phyloP scores from a whole-genome alignment of 2,329 filamentous ascomycete genomes.

The Sclerotinia glacialis region DNA sequence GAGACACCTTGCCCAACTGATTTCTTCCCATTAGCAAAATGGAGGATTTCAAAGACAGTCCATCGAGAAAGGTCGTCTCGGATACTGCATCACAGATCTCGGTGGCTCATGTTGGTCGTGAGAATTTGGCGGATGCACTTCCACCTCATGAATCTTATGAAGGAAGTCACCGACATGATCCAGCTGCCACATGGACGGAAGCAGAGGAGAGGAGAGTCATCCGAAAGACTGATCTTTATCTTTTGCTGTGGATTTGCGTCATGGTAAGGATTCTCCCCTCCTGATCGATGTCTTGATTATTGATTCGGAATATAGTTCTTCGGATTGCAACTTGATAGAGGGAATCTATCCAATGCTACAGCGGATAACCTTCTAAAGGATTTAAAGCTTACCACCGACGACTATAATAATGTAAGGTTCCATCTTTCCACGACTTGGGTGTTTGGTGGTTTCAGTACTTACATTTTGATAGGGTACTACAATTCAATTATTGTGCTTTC shows the following conservation, averaged over 20 bases:
- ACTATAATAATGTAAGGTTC: slow-evolving; percentile 38
- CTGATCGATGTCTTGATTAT: background rate
- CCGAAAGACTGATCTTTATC: slow-evolving; percentile 44
- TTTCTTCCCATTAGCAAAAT: background rate
- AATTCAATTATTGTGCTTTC: slow-evolving; percentile 42
- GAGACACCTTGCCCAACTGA: background rate
- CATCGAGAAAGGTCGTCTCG: background rate
- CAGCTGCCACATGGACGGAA: slow-evolving; percentile 51
- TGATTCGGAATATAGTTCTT: slow-evolving; percentile 47
- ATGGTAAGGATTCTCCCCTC: background rate
- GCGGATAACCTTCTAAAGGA: slow-evolving; percentile 44
- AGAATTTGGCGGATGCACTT: slow-evolving; percentile 8
- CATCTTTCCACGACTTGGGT: background rate
- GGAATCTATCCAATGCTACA: slow-evolving; percentile 56
- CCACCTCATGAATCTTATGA: slow-evolving; percentile 19
- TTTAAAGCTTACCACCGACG: slow-evolving; percentile 22
- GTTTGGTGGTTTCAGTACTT: background rate
- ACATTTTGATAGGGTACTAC: slow-evolving; percentile 45
- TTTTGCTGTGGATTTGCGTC: slow-evolving; percentile 17
- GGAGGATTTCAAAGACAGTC: background rate
- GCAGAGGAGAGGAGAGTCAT: slow-evolving; percentile 56
- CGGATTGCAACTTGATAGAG: slow-evolving; percentile 57
- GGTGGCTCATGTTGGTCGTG: background rate
- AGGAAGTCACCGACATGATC: slow-evolving; percentile 43
- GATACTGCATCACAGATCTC: slow-evolving; percentile 1